Evolutionary conservation across 805 yeast species (phyloP).

Genomic region (Yarrowia sp.): DNA sequence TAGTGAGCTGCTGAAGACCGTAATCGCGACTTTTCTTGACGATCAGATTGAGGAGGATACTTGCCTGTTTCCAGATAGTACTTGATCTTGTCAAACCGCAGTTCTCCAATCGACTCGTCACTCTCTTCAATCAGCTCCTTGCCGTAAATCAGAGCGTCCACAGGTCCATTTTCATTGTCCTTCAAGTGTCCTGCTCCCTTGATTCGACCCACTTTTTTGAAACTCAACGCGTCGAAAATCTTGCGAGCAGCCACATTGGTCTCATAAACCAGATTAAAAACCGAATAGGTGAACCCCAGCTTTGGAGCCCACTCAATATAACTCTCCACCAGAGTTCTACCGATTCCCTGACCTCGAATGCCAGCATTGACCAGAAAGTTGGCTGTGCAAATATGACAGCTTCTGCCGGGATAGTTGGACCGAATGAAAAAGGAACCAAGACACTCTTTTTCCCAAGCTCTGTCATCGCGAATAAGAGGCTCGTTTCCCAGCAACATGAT

Average conservation of each 20-base stretch:
- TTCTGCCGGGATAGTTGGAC: conserved; percentile 89
- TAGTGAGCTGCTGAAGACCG: conserved; percentile 78
- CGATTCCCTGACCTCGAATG: conserved; percentile 88
- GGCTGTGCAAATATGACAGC: conserved; percentile 89
- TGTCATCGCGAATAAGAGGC: conserved; percentile 46
- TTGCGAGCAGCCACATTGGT: conserved; percentile 79
- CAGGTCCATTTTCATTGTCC: conserved; percentile 70
- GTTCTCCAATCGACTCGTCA: conserved; percentile 44
- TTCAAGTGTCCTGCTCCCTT: conserved; percentile 86
- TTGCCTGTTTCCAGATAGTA: conserved; percentile 76
- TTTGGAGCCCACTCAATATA: conserved; percentile 87
- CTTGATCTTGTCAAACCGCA: conserved; percentile 70
- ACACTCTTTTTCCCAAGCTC: conserved; percentile 91
- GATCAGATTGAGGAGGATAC: conserved; percentile 78
- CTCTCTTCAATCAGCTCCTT: conserved; percentile 61
- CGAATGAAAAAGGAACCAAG: conserved; percentile 81
- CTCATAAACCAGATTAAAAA: conserved; percentile 84
- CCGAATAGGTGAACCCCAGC: conserved; percentile 78
- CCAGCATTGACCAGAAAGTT: conserved; percentile 89
- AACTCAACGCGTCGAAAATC: conserved; percentile 71
- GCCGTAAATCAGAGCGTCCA: conserved; percentile 84
- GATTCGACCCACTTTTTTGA: conserved; percentile 73
- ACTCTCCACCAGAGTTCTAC: conserved; percentile 77
- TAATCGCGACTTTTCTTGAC: conserved; percentile 84
- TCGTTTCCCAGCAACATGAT: conserved; percentile 73